Evolutionary conservation across 768 basidiomycete species (phyloP).

Genomic region (Boletus coccyginus): DNA sequence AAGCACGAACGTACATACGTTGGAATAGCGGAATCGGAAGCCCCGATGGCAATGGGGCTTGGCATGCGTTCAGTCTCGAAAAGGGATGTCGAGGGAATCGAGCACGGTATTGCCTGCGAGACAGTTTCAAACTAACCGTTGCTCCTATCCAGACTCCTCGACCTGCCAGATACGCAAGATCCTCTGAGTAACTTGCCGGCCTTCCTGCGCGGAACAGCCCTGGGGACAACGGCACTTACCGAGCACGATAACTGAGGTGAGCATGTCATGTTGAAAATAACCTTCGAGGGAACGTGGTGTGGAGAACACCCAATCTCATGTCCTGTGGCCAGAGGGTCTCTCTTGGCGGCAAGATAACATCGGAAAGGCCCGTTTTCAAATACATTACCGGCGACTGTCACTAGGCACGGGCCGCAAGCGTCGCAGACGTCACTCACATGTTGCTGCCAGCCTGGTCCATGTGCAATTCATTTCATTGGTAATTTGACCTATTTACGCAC

Average conservation of each 20-base stretch:
- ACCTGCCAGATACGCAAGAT: constrained; percentile 22
- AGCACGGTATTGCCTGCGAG: constrained; percentile 15
- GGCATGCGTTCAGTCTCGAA: constrained; percentile 20
- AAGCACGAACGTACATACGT: constrained; percentile 6
- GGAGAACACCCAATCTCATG: constrained; percentile 19
- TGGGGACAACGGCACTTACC: constrained; percentile 22
- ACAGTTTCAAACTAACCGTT: constrained; percentile 5
- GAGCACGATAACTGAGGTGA: not conserved
- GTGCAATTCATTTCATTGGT: constrained; percentile 19
- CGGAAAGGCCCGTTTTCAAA: constrained; percentile 23
- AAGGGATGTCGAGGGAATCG: constrained; percentile 13
- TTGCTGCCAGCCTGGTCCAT: constrained; percentile 7
- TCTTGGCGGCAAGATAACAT: constrained; percentile 20
- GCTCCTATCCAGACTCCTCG: constrained; percentile 4
- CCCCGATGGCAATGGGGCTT: constrained; percentile 27
- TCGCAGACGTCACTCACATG: constrained; percentile 22
- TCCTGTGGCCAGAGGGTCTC: not conserved
- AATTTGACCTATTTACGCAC: constrained; percentile 4
- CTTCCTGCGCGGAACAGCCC: constrained; percentile 16
- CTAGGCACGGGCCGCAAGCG: constrained; percentile 4
- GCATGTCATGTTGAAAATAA: constrained; percentile 19
- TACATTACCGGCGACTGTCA: not conserved
- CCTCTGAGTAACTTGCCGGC: constrained; percentile 4
- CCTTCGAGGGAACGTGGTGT: constrained; percentile 34
- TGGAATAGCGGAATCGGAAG: constrained; percentile 29